Evolutionary conservation across 2,329 filamentous ascomycete genomes (phyloP), one percentile per base, ranked within the genome.

Genomic region (Phoma sp.): DNA sequence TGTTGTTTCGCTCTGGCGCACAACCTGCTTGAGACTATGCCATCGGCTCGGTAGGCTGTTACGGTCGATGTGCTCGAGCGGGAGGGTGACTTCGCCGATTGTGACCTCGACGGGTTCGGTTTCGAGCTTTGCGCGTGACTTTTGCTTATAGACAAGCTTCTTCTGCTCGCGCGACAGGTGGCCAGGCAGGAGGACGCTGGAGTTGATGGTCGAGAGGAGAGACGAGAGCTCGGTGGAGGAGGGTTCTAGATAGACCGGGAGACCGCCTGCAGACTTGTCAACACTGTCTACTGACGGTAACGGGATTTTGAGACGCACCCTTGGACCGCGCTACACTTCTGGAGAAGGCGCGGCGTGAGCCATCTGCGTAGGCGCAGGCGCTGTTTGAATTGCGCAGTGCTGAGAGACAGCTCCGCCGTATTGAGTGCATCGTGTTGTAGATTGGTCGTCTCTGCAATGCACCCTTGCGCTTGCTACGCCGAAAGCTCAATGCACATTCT

Each of bases 131-230:
- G 76, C 65, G n/a, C 69, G 68, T 68, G 77, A 70, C 32, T 76
- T 74, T 17, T 70, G 55, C 40, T 67, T 65, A 70, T 76, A 80
- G 60, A 82, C 75, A 27, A 81, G 74, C 54, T 73, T 68, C 27
- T 71, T 63, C 60, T 81, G 78, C 35, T 71, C 69, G 15, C 64
- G 58, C 53, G 70, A 74, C 47, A 82, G 74, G 64, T 79, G 76
- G 6, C 51, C 51, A 13, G 80, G 80, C 21, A 81, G 72, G 54
- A 82, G 74, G 61, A 81, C 65, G 45, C 77, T 76, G 40, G 68
- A 70, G 58, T 80, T 79, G 47, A 81, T 67, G 9, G 59, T 70
- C 6, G 67, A 59, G 53, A 82, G 76, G 32, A 78, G 58, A 19
- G 63, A 44, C 44, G 78, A 68, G 50, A 82, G 77, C 39, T 77